A percentile compares a stretch with the other conserved stretches of the same genome.
phyloP scores from a whole-genome alignment of 176 grass and related monocot genomes.

The Paspalum vaginatum region DNA sequence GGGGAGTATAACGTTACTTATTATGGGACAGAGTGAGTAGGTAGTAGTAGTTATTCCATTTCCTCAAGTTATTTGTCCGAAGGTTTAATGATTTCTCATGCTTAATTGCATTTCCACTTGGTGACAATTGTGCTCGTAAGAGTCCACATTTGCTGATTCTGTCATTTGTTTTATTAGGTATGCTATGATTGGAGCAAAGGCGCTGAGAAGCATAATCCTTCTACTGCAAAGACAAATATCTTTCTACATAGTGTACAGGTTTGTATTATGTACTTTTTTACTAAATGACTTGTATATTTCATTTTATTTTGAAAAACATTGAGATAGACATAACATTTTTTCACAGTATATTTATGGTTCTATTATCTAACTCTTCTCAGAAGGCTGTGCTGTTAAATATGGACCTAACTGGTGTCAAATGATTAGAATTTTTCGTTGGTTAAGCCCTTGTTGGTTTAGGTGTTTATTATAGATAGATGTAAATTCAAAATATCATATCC shows the following conservation, averaged over 20 bases:
- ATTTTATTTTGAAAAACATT: constrained; percentile 16
- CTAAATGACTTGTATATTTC: not conserved
- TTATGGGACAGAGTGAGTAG: too few species aligned
- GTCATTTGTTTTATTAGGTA: constrained; percentile 50
- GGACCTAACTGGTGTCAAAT: not conserved
- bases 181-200: constrained; percentile 98
- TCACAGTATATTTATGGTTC: too few species aligned
- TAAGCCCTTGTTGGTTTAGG: not conserved
- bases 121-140: not conserved
- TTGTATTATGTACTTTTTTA: constrained; percentile 24
- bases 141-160: constrained; percentile 6
- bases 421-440: not conserved
- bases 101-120: constrained; percentile 3
- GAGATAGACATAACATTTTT: not conserved
- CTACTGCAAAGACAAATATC: constrained; percentile 86
- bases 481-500: constrained; percentile 1
- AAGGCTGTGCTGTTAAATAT: not conserved
- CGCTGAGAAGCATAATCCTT: constrained; percentile 93
- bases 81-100: constrained; percentile 6
- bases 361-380: too few species aligned
- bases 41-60: not conserved
- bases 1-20: too few species aligned
- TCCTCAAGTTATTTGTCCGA: constrained; percentile 26
- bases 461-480: not conserved
- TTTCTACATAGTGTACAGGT: constrained; percentile 89